Percentiles rank a stretch among this genome's conserved stretches.
phyloP scores from a whole-genome alignment of 176 grass and related monocot species.

The Oryza officinalis region DNA sequence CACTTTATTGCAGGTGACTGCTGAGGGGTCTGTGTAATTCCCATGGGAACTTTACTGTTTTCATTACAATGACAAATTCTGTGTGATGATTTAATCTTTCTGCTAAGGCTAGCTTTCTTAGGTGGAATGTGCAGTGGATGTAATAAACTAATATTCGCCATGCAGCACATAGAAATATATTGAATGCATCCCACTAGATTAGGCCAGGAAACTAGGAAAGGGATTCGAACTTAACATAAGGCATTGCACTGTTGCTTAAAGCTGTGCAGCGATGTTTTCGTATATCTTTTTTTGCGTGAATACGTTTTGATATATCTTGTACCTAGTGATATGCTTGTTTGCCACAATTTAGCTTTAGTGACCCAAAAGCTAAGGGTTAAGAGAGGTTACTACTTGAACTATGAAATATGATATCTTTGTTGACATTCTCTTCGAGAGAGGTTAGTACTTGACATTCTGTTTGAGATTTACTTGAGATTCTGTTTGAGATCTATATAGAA shows the following conservation, averaged over 20 bases:
- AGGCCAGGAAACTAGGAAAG: neutral
- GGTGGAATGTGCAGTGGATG: too few relatives aligned
- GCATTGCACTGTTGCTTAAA: neutral
- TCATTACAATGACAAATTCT: neutral
- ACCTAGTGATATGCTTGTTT: neutral
- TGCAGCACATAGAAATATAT: neutral
- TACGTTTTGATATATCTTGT: neutral
- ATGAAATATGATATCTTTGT: neutral
- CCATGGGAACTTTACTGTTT: neutral
- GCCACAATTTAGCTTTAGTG: neutral
- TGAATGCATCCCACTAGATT: neutral
- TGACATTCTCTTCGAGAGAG: neutral
- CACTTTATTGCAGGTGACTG: neutral
- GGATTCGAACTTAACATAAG: neutral
- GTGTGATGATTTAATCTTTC: too few relatives aligned
- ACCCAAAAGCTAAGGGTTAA: neutral
- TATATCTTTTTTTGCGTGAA: too few relatives aligned
- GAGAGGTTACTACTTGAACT: neutral
- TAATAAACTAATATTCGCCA: neutral
- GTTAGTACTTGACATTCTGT: constrained; percentile 1
- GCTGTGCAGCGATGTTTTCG: neutral
- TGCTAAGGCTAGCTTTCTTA: too few relatives aligned
- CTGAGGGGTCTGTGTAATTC: neutral
- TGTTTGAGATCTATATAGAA: too few relatives aligned
- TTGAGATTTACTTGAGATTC: too few relatives aligned